A percentile compares a stretch with the other conserved stretches of the same genome.
Evolutionary conservation across 1,284 basidiomycete species (phyloP).

Genomic region (Boletus calvinii): DNA sequence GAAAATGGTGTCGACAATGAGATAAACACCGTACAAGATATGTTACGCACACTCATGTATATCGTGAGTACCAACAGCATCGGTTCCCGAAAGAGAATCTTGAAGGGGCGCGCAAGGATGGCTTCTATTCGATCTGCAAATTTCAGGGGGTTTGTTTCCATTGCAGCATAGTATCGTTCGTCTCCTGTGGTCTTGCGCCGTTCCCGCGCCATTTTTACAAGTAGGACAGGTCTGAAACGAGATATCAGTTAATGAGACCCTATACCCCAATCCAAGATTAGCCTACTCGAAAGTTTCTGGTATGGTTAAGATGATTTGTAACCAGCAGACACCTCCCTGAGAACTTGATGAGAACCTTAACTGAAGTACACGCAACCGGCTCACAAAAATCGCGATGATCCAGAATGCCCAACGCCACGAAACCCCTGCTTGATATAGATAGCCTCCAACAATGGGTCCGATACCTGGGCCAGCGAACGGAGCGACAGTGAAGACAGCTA

Average conservation of each 20-base stretch:
- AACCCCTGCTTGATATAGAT: constrained; percentile 43
- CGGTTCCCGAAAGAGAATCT: constrained; percentile 71
- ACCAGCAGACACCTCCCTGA: constrained; percentile 44
- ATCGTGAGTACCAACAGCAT: constrained; percentile 72
- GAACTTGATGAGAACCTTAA: constrained; percentile 2
- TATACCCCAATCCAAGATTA: background rate
- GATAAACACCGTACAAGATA: constrained; percentile 17
- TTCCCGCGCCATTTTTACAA: constrained; percentile 45
- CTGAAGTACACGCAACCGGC: constrained; percentile 19
- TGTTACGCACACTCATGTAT: constrained; percentile 58
- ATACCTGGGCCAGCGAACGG: constrained; percentile 76
- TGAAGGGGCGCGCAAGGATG: constrained; percentile 62
- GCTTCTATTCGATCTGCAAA: constrained; percentile 45
- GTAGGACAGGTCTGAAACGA: constrained; percentile 49
- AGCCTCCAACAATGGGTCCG: constrained; percentile 66
- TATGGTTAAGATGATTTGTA: constrained; percentile 62
- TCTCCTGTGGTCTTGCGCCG: constrained; percentile 61
- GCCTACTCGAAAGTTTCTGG: constrained; percentile 70
- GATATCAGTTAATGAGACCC: background rate
- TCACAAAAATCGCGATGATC: constrained; percentile 64
- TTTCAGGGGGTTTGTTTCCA: constrained; percentile 44
- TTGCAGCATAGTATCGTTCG: constrained; percentile 54
- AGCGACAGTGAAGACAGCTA: constrained; percentile 68
- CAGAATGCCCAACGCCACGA: constrained; percentile 79
- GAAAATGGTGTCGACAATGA: constrained; percentile 19